Percentiles rank a stretch among this genome's conserved stretches.
Evolutionary conservation across 495 filamentous ascomycete species (phyloP).

Genomic region (Penicillium nucicola): DNA sequence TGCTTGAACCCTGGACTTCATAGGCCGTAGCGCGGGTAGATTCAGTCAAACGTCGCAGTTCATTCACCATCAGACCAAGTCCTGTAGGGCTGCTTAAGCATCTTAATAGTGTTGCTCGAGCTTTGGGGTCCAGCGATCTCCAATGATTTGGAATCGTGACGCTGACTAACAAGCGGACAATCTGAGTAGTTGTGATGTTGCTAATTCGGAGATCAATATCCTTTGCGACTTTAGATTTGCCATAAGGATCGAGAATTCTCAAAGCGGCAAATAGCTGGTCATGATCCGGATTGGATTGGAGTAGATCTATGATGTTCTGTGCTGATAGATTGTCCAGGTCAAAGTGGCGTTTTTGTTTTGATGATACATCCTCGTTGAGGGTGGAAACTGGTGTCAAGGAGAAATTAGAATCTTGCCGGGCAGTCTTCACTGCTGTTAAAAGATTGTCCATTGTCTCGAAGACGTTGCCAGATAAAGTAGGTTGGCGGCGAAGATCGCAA

Average conservation of each 20-base stretch:
- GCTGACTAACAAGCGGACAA: constrained; percentile 65
- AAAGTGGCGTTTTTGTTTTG: constrained; percentile 11
- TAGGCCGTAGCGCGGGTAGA: constrained; percentile 23
- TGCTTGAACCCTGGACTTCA: constrained; percentile 28
- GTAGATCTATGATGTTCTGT: constrained; percentile 56
- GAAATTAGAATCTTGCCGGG: constrained; percentile 21
- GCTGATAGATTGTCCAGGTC: constrained; percentile 37
- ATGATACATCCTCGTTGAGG: constrained; percentile 4
- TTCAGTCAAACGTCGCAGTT: constrained; percentile 54
- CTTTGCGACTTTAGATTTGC: constrained; percentile 22
- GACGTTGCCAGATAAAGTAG: not conserved
- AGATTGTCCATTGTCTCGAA: constrained; percentile 39
- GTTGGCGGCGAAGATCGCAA: constrained; percentile 19
- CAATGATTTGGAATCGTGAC: constrained; percentile 77
- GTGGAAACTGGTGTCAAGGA: constrained; percentile 19
- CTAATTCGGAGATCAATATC: constrained; percentile 61
- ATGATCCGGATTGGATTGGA: constrained; percentile 64
- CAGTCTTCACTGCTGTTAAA: constrained; percentile 40
- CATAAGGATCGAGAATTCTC: constrained; percentile 47
- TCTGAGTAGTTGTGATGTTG: constrained; percentile 61
- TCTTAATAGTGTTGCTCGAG: too few species aligned
- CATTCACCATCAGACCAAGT: constrained; percentile 62
- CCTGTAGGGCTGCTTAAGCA: constrained; percentile 60
- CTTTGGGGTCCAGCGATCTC: constrained; percentile 52
- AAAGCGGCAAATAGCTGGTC: constrained; percentile 53